Evolutionary conservation across 768 basidiomycete species (phyloP), one percentile per base, ranked within the genome.

Genomic region (Tulasnella sp.): DNA sequence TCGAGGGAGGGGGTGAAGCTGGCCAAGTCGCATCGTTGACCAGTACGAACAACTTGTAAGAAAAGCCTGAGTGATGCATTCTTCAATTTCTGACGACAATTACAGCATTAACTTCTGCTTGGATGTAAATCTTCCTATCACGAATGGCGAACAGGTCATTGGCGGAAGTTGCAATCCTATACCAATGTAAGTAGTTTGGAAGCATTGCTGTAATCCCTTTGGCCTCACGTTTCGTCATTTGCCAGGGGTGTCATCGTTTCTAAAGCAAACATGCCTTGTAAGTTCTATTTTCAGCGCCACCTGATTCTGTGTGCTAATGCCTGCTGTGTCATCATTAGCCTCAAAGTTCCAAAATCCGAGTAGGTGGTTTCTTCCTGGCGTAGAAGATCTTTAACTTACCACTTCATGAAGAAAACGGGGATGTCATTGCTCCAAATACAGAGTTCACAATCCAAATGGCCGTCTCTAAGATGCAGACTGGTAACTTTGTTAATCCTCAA

Each of bases 401-500:
- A 16, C 6, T 25, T 22, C 12, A 7, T 1, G 24, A 29, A 47
- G 45, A 70, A 59, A 71, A 71, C 41, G 65, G 63, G 45, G 68
- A 61, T 34, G 68, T 65, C 20, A 66, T 81, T 55, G 60, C 65
- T 5, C 67, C 72, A 10, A 67, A 73, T 63, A 58, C 60, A 49
- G 59, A 66, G 1, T 79, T 81, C 63, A 75, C 69, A 10, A 69
- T 79, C 58, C 58, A 62, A 16, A 70, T 81, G 64, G 65, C 61
- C 33, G 72, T 76, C 53, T 56, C 54, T 20, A 61, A 61, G 28
- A 58, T 63, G 19, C 41, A 70, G 52, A 73, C 74, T 27, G 76
- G 76, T 35, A 67, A 67, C 63, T 79, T 82, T 61, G 74, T 73
- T 49, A 75, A 77, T 57, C 70, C 76, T 0, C 61, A 72, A 54